Conservation (phyloP, 1,284 basidiomycete genomes). For the Amylostereum areolatum region DNA sequence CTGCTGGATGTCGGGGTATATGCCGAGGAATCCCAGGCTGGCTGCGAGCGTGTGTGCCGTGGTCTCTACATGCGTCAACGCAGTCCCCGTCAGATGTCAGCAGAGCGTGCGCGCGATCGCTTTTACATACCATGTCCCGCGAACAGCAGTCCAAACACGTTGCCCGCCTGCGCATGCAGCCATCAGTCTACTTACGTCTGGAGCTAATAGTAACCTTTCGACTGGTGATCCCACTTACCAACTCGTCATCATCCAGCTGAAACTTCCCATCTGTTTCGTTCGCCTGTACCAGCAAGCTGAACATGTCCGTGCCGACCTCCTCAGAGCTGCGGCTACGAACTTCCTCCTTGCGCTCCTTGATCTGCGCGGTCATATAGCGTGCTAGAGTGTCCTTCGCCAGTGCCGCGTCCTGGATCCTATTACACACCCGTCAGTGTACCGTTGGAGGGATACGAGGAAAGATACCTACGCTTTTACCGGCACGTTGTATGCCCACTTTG, state of each 20-base stretch:
- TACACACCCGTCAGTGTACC: conserved; percentile 11
- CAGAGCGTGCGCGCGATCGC: conserved; percentile 12
- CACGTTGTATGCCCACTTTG: conserved; percentile 37
- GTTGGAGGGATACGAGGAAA: neutral
- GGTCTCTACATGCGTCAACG: conserved; percentile 32
- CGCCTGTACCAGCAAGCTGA: conserved; percentile 43
- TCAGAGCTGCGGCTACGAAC: conserved; percentile 26
- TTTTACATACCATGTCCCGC: conserved; percentile 52
- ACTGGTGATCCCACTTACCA: conserved; percentile 34
- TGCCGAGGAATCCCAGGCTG: conserved; percentile 38
- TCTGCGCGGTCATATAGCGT: conserved; percentile 34
- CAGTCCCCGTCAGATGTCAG: conserved; percentile 8
- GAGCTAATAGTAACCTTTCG: conserved; percentile 12
- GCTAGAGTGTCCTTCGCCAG: conserved; percentile 23
- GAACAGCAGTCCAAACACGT: conserved; percentile 46
- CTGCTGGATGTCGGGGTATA: conserved; percentile 40
- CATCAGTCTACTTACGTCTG: neutral
- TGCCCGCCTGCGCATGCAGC: conserved; percentile 42
- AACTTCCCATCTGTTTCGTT: conserved; percentile 41
- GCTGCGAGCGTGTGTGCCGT: conserved; percentile 43
- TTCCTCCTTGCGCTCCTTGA: conserved; percentile 29
- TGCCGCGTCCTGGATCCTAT: conserved; percentile 19
- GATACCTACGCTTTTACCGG: conserved; percentile 33
- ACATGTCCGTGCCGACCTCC: conserved; percentile 29
- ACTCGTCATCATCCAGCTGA: conserved; percentile 38